Base-by-base conservation (phyloP, 768 basidiomycete genomes). In the Collybia sp. region DNA sequence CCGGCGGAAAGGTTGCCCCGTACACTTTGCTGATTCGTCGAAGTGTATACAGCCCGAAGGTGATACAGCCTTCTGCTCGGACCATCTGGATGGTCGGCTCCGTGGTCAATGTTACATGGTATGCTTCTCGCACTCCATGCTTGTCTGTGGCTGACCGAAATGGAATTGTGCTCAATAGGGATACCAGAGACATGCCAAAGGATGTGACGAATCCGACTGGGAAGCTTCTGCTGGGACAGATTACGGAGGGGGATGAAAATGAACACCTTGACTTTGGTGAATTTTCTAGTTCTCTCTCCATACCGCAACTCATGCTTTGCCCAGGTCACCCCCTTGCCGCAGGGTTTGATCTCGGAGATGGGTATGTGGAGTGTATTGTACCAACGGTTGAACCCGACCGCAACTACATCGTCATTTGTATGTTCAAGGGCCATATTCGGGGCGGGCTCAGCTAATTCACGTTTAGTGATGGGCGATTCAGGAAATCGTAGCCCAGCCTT, bases 391-490 rank as follows among this genome's bases (percentile, higher is more conserved):
- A 46, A 5, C 31, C 61, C 11, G 51, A 66, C 30, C 43, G 59
- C 42, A 56, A 74, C 49, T 84, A 78, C 51, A 69, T 75, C 44
- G 57, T 83, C 43, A 75, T 71, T 40, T 56, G 81, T 81, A 54
- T 65, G 80, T 70, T 35, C 11, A 41, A 20, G 35, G 18, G n/a
- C 17, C 20, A 31, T 1, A 31, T 13, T 42, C 4, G 25, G 45
- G 43, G 11, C 13, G 20, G 36, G 20, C 35, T 52, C 11, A 43
- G 44, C 19, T 9, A n/a, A 10, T 49, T 16, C 13, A 12, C 48
- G 19, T 48, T 19, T 39, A 78, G 77, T 80, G 17, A 61, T 80
- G 30, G 79, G 80, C 9, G 76, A 80, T 57, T 80, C 79, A n/a
- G 80, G 78, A 20, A 75, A 84, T 58, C 53, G 52, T 36, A 79